phyloP scores from a whole-genome alignment of 1,139 yeast species.

The Yamadazyma oceani region DNA sequence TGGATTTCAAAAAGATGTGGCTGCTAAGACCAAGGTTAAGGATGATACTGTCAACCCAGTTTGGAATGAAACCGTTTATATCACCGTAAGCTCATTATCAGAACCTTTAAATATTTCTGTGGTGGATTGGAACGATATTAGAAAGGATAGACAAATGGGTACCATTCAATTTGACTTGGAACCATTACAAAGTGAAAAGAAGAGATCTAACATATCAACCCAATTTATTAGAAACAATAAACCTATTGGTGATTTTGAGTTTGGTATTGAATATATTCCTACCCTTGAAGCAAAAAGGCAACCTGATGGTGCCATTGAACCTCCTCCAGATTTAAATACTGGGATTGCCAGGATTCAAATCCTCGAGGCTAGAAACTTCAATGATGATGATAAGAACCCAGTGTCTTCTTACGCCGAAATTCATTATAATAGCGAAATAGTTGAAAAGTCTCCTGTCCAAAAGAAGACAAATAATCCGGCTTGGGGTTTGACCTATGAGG shows the following conservation, averaged over 20 bases:
- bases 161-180: slow-evolving; percentile 75
- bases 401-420: slow-evolving; percentile 73
- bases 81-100: slow-evolving; percentile 71
- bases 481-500: slow-evolving; percentile 67
- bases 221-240: slow-evolving; percentile 76
- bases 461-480: slow-evolving; percentile 68
- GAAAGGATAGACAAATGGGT: slow-evolving; percentile 79
- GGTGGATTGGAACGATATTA: slow-evolving; percentile 69
- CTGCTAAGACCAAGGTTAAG: slow-evolving; percentile 68
- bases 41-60: slow-evolving; percentile 67
- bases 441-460: slow-evolving; percentile 54
- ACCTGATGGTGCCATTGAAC: slow-evolving; percentile 82
- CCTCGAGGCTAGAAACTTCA: slow-evolving; percentile 52
- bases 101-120: slow-evolving; percentile 76
- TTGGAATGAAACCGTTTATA: slow-evolving; percentile 78
- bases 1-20: slow-evolving; percentile 56
- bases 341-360: slow-evolving; percentile 73
- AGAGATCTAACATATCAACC: slow-evolving; percentile 51
- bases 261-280: slow-evolving; percentile 75
- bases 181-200: slow-evolving; percentile 54
- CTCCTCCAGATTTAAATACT: slow-evolving; percentile 90
- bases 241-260: slow-evolving; percentile 71
- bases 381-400: slow-evolving; percentile 33
- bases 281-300: slow-evolving; percentile 71
- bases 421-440: slow-evolving; percentile 58